These are phyloP conservation scores for Suhomyces kilbournensis DNA, from an alignment of 805 yeast genomes.

Conservation along the genomic window DNA sequence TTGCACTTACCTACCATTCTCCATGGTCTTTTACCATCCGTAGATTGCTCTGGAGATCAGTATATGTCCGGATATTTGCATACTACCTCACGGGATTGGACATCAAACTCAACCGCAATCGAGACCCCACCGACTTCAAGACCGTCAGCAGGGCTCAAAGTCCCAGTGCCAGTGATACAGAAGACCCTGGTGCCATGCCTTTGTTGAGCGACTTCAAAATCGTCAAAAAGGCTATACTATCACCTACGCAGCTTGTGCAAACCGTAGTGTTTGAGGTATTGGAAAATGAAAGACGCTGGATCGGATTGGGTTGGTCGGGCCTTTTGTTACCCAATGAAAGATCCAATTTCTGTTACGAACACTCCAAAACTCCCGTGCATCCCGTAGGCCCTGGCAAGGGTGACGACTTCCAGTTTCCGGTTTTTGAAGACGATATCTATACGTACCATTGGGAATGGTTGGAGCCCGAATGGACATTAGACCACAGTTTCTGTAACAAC, in stretches of 20 bases:
- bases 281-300: conserved; percentile 61
- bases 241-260: conserved; percentile 45
- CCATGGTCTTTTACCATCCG: conserved; percentile 47
- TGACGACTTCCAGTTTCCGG: conserved; percentile 46
- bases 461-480: conserved; percentile 51
- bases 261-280: conserved; percentile 48
- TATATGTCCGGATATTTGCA: conserved; percentile 36
- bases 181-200: conserved; percentile 16
- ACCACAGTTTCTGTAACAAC: conserved; percentile 35
- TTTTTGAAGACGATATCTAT: conserved; percentile 33
- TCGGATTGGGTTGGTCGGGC: conserved; percentile 59
- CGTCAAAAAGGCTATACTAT: conserved; percentile 32
- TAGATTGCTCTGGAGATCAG: conserved; percentile 50
- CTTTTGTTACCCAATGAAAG: conserved; percentile 52
- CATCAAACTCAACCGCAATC: conserved; percentile 8
- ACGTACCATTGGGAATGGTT: conserved; percentile 56
- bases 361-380: conserved; percentile 29
- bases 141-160: conserved; percentile 15
- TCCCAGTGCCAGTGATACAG: conserved; percentile 16
- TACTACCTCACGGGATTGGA: conserved; percentile 40
- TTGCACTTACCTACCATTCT: conserved; percentile 43
- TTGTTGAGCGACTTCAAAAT: conserved; percentile 37
- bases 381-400: conserved; percentile 7
- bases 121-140: conserved; percentile 1
- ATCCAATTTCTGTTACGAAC: conserved; percentile 44